Evolutionary conservation across 805 yeast species (phyloP).

Genomic region (Cyberlindnera japonica): DNA sequence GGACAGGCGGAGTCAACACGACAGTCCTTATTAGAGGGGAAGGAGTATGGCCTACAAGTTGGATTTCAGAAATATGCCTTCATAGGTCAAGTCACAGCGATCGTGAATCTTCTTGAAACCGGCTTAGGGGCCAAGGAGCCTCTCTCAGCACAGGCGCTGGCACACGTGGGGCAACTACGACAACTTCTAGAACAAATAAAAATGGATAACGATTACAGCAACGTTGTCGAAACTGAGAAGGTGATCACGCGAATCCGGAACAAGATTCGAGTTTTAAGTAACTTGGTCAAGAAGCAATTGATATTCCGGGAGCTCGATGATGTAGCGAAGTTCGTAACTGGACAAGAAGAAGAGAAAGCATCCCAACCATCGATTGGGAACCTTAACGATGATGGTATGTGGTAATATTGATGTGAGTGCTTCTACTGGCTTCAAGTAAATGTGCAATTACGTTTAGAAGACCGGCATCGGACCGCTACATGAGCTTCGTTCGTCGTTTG

Average conservation of each 20-base stretch:
- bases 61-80: constrained; percentile 68
- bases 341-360: constrained; percentile 18
- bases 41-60: constrained; percentile 77
- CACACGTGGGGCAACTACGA: constrained; percentile 27
- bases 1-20: constrained; percentile 60
- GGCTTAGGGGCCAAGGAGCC: constrained; percentile 8
- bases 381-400: constrained; percentile 27
- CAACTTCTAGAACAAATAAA: constrained; percentile 32
- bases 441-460: no score
- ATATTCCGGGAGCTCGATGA: constrained; percentile 19
- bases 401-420: constrained; percentile 15
- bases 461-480: no score
- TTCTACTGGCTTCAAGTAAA: no score
- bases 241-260: constrained; percentile 53
- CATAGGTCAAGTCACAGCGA: constrained; percentile 63
- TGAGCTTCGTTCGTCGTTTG: no score
- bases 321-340: constrained; percentile 10
- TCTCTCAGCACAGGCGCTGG: constrained; percentile 22
- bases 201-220: constrained; percentile 47
- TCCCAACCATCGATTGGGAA: constrained; percentile 17
- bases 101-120: constrained; percentile 40
- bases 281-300: constrained; percentile 25
- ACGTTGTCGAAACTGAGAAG: constrained; percentile 54
- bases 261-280: constrained; percentile 51
- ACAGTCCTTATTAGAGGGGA: constrained; percentile 70